Conservation (phyloP, 1,139 yeast genomes). For the Chernovozyma sophiae-reginae region DNA sequence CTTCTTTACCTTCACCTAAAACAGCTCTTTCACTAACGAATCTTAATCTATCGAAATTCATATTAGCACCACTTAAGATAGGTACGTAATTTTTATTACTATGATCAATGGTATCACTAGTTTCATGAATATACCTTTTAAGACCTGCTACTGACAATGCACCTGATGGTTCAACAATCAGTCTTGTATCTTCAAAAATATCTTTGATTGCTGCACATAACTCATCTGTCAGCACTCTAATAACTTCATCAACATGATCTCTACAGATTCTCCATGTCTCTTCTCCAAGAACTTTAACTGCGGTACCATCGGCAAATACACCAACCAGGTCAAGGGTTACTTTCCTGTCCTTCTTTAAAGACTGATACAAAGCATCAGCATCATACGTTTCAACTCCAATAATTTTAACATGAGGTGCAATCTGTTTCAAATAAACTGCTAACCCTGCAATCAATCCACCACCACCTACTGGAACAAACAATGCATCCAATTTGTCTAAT, state of each 20-base stretch:
- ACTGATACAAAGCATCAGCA: slow-evolving; percentile 84
- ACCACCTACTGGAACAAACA: slow-evolving; percentile 93
- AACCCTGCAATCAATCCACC: slow-evolving; percentile 95
- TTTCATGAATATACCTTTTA: slow-evolving; percentile 67
- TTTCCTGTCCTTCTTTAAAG: slow-evolving; percentile 55
- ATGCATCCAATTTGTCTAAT: slow-evolving; percentile 73
- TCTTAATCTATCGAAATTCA: slow-evolving; percentile 94
- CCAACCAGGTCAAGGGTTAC: slow-evolving; percentile 70
- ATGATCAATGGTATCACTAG: slow-evolving; percentile 73
- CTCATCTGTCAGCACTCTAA: slow-evolving; percentile 87
- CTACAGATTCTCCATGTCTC: slow-evolving; percentile 84
- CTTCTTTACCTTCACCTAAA: slow-evolving; percentile 96
- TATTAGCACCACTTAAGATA: slow-evolving; percentile 90
- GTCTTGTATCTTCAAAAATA: slow-evolving; percentile 90
- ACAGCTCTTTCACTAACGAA: slow-evolving; percentile 98
- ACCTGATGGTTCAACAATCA: slow-evolving; percentile 95
- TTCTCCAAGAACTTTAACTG: slow-evolving; percentile 84
- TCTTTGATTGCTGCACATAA: slow-evolving; percentile 97
- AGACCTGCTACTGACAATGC: slow-evolving; percentile 94
- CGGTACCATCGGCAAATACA: slow-evolving; percentile 99
- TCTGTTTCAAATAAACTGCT: slow-evolving; percentile 82
- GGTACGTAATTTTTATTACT: slow-evolving; percentile 75
- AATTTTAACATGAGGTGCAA: slow-evolving; percentile 95
- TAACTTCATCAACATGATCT: slow-evolving; percentile 82
- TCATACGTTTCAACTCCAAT: slow-evolving; percentile 96